Conservation (phyloP, 305 asterid genomes). For the Solanum hybrid region DNA sequence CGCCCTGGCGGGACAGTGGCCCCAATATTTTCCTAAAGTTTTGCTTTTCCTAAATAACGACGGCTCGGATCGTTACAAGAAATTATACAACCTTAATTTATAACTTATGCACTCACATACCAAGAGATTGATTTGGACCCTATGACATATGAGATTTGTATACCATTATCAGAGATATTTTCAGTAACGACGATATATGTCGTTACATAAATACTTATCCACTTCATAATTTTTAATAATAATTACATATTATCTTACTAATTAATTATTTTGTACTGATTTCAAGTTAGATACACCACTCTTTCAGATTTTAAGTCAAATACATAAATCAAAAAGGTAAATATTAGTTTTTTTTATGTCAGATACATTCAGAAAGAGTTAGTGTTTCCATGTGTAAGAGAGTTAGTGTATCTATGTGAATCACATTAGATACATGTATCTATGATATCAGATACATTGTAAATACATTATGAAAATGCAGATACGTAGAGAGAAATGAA, state of each 20-base stretch:
- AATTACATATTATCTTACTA: not conserved
- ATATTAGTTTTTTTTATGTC: not conserved
- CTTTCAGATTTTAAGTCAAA: not conserved
- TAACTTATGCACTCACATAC: not conserved
- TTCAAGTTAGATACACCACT: not conserved
- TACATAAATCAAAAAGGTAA: not conserved
- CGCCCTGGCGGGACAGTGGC: no score
- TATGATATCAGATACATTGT: not conserved
- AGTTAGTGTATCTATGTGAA: not conserved
- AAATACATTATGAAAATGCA: not conserved
- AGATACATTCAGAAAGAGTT: not conserved
- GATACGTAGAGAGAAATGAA: not conserved
- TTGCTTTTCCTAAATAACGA: no score
- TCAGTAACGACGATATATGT: not conserved
- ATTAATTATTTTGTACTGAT: not conserved
- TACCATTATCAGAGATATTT: not conserved
- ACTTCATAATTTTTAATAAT: no score
- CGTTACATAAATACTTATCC: not conserved
- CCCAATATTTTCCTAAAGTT: no score
- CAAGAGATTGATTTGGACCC: not conserved
- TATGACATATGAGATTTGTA: not conserved
- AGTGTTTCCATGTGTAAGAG: not conserved
- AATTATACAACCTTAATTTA: not conserved
- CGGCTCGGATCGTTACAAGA: no score
- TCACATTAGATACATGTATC: not conserved